These are phyloP conservation scores for Sclerotinia borealis DNA, from an alignment of 2,329 filamentous ascomycete genomes.

Conservation along the genomic window DNA sequence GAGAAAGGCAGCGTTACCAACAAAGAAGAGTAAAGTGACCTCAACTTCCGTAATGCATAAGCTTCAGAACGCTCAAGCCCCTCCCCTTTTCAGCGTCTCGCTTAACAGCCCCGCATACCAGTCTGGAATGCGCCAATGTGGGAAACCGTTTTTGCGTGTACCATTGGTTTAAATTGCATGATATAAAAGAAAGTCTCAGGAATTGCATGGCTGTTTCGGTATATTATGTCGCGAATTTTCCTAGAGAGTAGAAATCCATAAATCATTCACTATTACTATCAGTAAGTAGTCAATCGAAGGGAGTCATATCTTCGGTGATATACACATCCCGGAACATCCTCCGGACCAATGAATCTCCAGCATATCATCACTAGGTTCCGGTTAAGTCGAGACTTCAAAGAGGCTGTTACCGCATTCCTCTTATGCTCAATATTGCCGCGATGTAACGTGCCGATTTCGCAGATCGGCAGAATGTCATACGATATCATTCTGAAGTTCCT, in stretches of 20 bases:
- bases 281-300: not conserved
- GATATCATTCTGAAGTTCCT: no score
- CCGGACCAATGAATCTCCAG: no score
- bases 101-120: not conserved
- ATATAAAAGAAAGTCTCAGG: not conserved
- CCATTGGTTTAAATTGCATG: not conserved
- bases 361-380: not conserved
- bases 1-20: not conserved
- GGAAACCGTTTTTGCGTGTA: not conserved
- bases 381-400: not conserved
- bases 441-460: no score
- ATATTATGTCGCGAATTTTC: not conserved
- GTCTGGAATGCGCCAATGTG: not conserved
- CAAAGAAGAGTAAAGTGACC: not conserved
- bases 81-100: constrained; percentile 1
- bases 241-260: not conserved
- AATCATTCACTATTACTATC: not conserved
- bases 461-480: no score
- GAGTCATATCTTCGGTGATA: not conserved
- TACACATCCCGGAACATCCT: not conserved
- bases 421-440: no score
- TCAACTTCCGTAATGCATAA: not conserved
- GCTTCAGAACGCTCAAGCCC: not conserved
- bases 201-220: not conserved
- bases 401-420: no score